Evolutionary conservation across 441 rosid genomes (phyloP).

Genomic region (Erodium moschatum): DNA sequence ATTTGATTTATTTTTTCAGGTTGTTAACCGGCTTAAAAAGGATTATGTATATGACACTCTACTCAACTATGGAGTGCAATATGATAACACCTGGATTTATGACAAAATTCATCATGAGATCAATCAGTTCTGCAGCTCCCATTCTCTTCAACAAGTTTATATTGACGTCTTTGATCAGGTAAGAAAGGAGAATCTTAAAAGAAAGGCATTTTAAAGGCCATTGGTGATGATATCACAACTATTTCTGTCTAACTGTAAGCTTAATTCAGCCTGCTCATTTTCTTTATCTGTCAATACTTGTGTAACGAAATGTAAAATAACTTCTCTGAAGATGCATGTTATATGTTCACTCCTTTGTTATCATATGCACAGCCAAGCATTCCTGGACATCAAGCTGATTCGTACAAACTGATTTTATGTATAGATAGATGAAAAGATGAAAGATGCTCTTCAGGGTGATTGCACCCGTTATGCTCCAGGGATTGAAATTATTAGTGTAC

Average conservation of each 20-base stretch:
- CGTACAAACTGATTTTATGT: slow-evolving; percentile 10
- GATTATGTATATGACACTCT: slow-evolving; percentile 70
- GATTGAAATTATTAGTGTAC: slow-evolving; percentile 74
- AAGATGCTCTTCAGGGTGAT: slow-evolving; percentile 82
- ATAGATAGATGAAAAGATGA: slow-evolving; percentile 89
- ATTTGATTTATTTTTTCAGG: slow-evolving; percentile 33
- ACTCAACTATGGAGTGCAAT: slow-evolving; percentile 71
- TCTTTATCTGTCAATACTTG: neutral
- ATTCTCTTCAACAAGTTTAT: slow-evolving; percentile 83
- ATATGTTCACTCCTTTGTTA: neutral
- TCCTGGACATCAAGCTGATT: neutral
- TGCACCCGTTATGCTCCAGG: slow-evolving; percentile 90
- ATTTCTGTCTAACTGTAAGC: neutral
- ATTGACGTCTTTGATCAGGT: slow-evolving; percentile 95
- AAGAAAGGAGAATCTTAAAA: slow-evolving; percentile 12
- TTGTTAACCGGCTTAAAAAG: slow-evolving; percentile 70
- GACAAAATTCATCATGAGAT: slow-evolving; percentile 97
- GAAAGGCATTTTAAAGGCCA: neutral
- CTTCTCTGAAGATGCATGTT: neutral
- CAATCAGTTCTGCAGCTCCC: slow-evolving; percentile 96
- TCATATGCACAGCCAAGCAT: neutral
- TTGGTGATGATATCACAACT: neutral
- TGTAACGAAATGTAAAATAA: neutral
- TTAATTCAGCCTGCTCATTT: neutral
- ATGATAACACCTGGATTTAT: slow-evolving; percentile 88